These are phyloP conservation scores for Aspergillus neotritici DNA, from an alignment of 2,329 filamentous ascomycete genomes.

Conservation along the genomic window DNA sequence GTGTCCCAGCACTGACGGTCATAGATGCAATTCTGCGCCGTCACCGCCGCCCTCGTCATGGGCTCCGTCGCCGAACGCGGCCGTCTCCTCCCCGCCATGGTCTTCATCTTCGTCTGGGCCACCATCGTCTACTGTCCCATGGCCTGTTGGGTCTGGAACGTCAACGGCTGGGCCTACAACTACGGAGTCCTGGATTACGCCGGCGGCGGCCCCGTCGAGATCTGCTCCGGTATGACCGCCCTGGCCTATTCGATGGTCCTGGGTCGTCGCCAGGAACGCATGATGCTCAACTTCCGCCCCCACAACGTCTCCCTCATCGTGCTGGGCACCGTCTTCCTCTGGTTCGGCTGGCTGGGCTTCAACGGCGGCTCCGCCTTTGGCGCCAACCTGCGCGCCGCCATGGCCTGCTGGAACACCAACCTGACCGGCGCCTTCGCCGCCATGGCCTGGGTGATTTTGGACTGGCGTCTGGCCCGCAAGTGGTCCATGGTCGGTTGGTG, in stretches of 20 bases:
- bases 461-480: constrained; percentile 89
- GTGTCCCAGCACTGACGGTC: background rate
- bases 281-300: constrained; percentile 99
- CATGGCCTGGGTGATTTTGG: constrained; percentile 90
- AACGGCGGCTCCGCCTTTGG: constrained; percentile 95
- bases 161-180: constrained; percentile 85
- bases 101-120: constrained; percentile 94
- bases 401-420: constrained; percentile 98
- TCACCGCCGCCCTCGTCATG: constrained; percentile 85
- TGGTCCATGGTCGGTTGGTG: constrained; percentile 94
- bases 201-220: constrained; percentile 94
- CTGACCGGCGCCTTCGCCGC: constrained; percentile 86
- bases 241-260: constrained; percentile 94
- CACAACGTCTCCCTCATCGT: constrained; percentile 98
- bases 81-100: constrained; percentile 84
- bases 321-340: constrained; percentile 88
- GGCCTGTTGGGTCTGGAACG: constrained; percentile 94
- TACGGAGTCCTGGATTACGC: constrained; percentile 95
- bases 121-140: constrained; percentile 96
- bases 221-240: constrained; percentile 86
- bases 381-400: constrained; percentile 85
- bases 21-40: constrained; percentile 94
- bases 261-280: constrained; percentile 92
- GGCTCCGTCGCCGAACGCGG: constrained; percentile 92
- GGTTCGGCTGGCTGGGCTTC: constrained; percentile 99